Evolutionary conservation across 768 basidiomycete genomes (phyloP).

Genomic region (Tulasnella sp.): DNA sequence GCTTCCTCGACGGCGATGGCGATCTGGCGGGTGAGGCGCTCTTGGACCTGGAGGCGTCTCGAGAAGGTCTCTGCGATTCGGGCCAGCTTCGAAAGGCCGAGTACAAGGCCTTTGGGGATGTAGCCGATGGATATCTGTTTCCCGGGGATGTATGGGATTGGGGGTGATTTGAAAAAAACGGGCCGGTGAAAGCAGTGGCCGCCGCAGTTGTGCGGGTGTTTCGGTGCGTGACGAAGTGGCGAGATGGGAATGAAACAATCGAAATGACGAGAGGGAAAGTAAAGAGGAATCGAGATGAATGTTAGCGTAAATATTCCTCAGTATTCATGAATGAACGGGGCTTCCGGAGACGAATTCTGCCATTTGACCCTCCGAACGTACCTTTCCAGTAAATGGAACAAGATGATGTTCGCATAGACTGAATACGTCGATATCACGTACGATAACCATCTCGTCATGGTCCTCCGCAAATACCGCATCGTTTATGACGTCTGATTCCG

Average conservation of each 20-base stretch:
- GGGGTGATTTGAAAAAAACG: not conserved
- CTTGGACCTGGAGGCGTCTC: conserved; percentile 91
- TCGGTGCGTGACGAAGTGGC: not conserved
- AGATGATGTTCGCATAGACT: conserved; percentile 98
- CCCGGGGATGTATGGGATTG: not conserved
- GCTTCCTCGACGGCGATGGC: conserved; percentile 98
- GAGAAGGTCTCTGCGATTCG: conserved; percentile 96
- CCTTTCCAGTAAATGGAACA: conserved; percentile 96
- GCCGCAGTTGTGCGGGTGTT: not conserved
- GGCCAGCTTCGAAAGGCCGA: conserved; percentile 93
- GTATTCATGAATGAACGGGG: not conserved
- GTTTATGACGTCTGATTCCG: conserved; percentile 78
- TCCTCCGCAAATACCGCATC: conserved; percentile 98
- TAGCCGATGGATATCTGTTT: conserved; percentile 92
- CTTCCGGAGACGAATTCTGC: not conserved
- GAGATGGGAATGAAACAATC: not conserved
- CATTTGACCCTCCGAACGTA: conserved; percentile 29
- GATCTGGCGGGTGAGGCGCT: conserved; percentile 93
- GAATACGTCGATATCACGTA: conserved; percentile 93
- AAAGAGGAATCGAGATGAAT: too few species aligned
- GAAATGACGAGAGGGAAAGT: not conserved
- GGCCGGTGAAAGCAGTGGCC: not conserved
- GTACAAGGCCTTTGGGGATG: conserved; percentile 88
- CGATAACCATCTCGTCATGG: conserved; percentile 99
- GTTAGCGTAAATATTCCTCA: not conserved